Evolutionary conservation across 306 rosid genomes (phyloP), one percentile per base, ranked within the genome.

Genomic region (Trifolium pratense): DNA sequence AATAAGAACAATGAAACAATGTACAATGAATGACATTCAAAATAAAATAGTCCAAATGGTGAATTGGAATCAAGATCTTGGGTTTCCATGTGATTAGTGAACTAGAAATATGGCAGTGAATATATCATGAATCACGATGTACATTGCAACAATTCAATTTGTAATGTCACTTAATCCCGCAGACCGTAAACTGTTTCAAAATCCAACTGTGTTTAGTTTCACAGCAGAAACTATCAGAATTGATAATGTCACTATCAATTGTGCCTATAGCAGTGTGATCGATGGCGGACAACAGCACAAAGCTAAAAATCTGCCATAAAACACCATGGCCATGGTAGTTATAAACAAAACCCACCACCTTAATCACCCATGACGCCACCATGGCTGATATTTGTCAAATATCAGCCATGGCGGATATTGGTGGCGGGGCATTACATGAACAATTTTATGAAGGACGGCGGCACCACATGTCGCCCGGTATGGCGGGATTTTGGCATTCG

Each of bases 1-100:
- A 72, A 55, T 46, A 63, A 42, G 34, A 40, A 64, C 53, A 55
- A 20, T 23, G 21, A 56, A 75, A 48, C 14, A 59, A 65, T 37
- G 40, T 58, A 25, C 11, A 10, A 26, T 31, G 59, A 79, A 80
- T 61, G 65, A 16, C 26, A 34, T 26, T 71, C 57, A 73, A 70
- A 37, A 66, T 25, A 45, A 45, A 75, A 75, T n/a, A 20, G 15
- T 9, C 40, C 57, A 42, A 79, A 66, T 8, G 1, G 15, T 32
- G 43, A 36, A 26, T 21, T 72, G 36, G 56, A 56, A 57, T 23
- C 25, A 25, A 6, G 53, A 72, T 40, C 15, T 37, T 17, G 20
- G 37, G 36, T 51, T 62, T 17, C 65, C 23, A 17, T 14, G 26
- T 40, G 9, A 63, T 51, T 49, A 37, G 66, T 61, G 59, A 70